These are phyloP conservation scores for Graphilbum fragrans DNA, from an alignment of 2,329 filamentous ascomycete genomes.

Conservation along the genomic window DNA sequence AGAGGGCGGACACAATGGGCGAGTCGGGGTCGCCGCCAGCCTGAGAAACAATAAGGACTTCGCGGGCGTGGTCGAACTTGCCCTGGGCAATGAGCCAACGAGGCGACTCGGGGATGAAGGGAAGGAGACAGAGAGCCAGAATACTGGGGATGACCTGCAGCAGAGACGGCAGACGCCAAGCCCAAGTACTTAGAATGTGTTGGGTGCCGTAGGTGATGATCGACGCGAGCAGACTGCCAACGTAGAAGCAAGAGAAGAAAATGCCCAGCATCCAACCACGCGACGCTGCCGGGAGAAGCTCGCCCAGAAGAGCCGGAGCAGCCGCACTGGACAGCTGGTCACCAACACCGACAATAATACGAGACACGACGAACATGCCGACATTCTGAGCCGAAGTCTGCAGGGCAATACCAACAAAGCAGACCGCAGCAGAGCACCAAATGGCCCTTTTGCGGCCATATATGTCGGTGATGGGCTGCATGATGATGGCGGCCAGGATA, in stretches of 20 bases:
- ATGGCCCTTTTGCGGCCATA: background rate
- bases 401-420: constrained; percentile 33
- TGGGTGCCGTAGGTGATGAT: constrained; percentile 20
- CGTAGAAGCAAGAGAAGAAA: constrained; percentile 17
- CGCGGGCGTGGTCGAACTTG: background rate
- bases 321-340: constrained; percentile 28
- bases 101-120: constrained; percentile 16
- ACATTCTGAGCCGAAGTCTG: too few species aligned
- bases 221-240: constrained; percentile 17
- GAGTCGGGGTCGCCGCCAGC: background rate
- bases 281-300: constrained; percentile 28
- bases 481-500: constrained; percentile 27
- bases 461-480: background rate
- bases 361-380: too few species aligned
- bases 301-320: constrained; percentile 31
- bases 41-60: background rate
- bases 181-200: constrained; percentile 20
- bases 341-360: too few species aligned
- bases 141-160: constrained; percentile 20
- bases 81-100: constrained; percentile 14
- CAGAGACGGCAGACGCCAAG: constrained; percentile 22
- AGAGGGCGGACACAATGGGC: background rate
- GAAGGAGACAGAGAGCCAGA: constrained; percentile 13
- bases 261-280: constrained; percentile 27
- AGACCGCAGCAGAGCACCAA: constrained; percentile 31